Percentiles rank a stretch among this genome's conserved stretches.
Evolutionary conservation across 1,284 basidiomycete genomes (phyloP).

Genomic region (Trichosporon faecale): DNA sequence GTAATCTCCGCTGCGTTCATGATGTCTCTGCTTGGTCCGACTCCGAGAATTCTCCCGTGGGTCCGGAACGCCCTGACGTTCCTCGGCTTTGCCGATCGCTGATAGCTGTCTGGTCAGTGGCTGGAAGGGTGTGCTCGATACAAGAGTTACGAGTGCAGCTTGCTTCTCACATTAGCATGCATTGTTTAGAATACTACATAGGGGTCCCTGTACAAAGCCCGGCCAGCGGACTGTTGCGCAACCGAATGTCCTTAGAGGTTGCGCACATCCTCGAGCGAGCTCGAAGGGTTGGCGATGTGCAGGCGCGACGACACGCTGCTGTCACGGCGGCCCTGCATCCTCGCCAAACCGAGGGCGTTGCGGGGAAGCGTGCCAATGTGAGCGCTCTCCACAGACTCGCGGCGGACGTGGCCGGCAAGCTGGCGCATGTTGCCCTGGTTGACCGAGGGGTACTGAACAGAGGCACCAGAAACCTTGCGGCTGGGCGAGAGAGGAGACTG

Average conservation of each 20-base stretch:
- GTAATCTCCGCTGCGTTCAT: neutral
- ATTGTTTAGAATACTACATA: slow-evolving; percentile 3
- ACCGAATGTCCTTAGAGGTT: slow-evolving; percentile 8
- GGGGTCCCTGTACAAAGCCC: neutral
- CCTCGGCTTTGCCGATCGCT: neutral
- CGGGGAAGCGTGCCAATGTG: slow-evolving; percentile 10
- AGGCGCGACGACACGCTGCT: neutral
- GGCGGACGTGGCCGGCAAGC: slow-evolving; percentile 15
- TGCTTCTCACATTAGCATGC: neutral
- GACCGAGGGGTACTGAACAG: slow-evolving; percentile 8
- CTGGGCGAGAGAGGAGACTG: slow-evolving; percentile 9
- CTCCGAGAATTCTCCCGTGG: neutral
- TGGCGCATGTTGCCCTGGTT: slow-evolving; percentile 7
- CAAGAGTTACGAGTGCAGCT: neutral
- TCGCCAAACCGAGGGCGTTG: neutral
- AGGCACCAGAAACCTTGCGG: slow-evolving; percentile 9
- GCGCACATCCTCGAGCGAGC: slow-evolving; percentile 9
- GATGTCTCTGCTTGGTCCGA: neutral
- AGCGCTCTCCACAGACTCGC: slow-evolving; percentile 6
- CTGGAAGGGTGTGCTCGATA: neutral
- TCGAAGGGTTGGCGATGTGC: slow-evolving; percentile 11
- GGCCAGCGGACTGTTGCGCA: slow-evolving; percentile 7
- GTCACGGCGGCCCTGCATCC: neutral
- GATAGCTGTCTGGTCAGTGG: neutral
- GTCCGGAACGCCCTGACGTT: neutral